Percentiles rank a stretch among this genome's conserved stretches.
These are phyloP conservation scores for Hysterium pulicare DNA, from an alignment of 2,329 filamentous ascomycete genomes.

Conservation along the genomic window DNA sequence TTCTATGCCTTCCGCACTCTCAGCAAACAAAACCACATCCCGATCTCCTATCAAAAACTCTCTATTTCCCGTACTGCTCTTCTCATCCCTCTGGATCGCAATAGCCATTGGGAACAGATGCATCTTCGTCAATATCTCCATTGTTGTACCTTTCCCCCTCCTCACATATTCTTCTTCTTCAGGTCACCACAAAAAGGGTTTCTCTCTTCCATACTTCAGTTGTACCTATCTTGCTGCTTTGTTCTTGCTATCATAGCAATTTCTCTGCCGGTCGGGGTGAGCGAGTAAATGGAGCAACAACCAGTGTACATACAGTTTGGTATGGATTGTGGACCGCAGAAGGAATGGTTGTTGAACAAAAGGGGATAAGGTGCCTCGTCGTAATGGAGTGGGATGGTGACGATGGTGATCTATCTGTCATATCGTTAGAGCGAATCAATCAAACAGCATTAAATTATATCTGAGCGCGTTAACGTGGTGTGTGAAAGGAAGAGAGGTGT, in stretches of 20 bases:
- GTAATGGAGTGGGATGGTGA: slow-evolving; percentile 22
- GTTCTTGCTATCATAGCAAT: slow-evolving; percentile 6
- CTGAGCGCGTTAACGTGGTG: no score
- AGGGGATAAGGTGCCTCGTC: slow-evolving; percentile 20
- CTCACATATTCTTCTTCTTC: slow-evolving; percentile 9
- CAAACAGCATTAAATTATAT: slow-evolving; percentile 16
- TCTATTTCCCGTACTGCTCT: neutral
- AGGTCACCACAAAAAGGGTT: slow-evolving; percentile 7
- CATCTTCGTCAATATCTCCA: neutral
- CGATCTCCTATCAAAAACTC: slow-evolving; percentile 3
- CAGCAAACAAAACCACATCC: neutral
- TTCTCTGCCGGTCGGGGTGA: slow-evolving; percentile 24
- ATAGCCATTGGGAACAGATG: slow-evolving; percentile 2
- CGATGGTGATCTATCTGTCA: slow-evolving; percentile 22
- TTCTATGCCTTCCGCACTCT: neutral
- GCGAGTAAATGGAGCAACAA: slow-evolving; percentile 15
- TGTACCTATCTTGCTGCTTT: slow-evolving; percentile 24
- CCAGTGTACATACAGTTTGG: slow-evolving; percentile 11
- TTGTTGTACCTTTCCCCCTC: slow-evolving; percentile 8
- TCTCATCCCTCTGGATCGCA: neutral
- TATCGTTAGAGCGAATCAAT: slow-evolving; percentile 17
- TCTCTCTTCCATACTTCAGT: slow-evolving; percentile 11
- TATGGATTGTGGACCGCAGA: slow-evolving; percentile 11
- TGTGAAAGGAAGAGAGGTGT: no score
- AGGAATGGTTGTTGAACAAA: slow-evolving; percentile 14